A percentile compares a stretch with the other conserved stretches of the same genome.
Conservation (phyloP, 2,329 filamentous ascomycete genomes). For the Lasiodiplodia gonubiensis region DNA sequence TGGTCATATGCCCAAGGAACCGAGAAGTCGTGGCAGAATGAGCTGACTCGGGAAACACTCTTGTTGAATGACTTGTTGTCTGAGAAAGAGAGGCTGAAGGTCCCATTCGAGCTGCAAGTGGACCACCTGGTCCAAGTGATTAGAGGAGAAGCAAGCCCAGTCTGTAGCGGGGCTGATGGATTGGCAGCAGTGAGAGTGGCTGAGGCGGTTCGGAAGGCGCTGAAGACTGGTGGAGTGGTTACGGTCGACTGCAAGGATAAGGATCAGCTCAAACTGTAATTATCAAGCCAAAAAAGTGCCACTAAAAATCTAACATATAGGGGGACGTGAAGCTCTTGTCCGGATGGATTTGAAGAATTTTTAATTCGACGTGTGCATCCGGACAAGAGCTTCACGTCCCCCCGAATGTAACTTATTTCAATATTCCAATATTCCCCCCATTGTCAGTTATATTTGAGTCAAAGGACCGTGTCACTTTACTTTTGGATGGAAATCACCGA, state of each 20-base stretch:
- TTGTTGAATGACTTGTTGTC: conserved; percentile 39
- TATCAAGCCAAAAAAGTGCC: neutral
- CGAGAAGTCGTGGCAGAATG: conserved; percentile 48
- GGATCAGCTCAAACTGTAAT: neutral
- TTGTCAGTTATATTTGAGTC: too few species aligned
- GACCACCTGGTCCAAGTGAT: conserved; percentile 59
- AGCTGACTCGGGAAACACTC: conserved; percentile 42
- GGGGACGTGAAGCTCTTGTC: too few species aligned
- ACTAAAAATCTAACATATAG: too few species aligned
- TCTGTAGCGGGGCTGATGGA: conserved; percentile 57
- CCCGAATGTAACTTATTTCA: too few species aligned
- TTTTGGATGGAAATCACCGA: too few species aligned
- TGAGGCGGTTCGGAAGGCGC: conserved; percentile 56
- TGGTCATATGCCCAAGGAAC: conserved; percentile 51
- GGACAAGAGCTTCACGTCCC: too few species aligned
- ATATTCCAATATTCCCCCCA: too few species aligned
- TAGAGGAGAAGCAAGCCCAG: conserved; percentile 49
- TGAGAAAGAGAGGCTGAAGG: conserved; percentile 38
- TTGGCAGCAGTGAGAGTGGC: conserved; percentile 60
- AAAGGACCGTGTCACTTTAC: too few species aligned
- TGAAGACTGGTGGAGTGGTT: conserved; percentile 41
- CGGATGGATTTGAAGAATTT: too few species aligned
- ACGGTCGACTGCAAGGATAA: neutral
- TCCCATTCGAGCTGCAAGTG: conserved; percentile 61
- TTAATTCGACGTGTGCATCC: too few species aligned